Percentiles rank a stretch among this genome's conserved stretches.
phyloP scores from a whole-genome alignment of 805 yeast genomes.

The Blastobotrys robertii region DNA sequence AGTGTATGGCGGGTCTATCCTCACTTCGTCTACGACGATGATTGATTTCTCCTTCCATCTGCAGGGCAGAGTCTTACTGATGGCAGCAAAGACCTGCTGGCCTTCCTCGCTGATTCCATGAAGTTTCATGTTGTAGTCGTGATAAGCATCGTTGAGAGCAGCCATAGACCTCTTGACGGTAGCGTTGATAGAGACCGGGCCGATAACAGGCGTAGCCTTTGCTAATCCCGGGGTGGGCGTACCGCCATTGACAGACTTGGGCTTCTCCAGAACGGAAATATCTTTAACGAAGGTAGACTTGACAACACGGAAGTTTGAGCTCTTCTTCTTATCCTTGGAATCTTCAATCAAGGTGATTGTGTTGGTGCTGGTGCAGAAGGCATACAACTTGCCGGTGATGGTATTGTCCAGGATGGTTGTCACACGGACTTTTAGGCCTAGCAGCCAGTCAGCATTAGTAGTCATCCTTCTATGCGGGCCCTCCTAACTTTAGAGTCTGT shows the following conservation, averaged over 20 bases:
- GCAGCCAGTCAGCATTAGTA: conserved; percentile 6
- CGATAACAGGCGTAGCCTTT: conserved; percentile 27
- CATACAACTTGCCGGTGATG: conserved; percentile 53
- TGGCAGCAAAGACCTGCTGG: conserved; percentile 35
- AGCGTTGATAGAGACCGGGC: conserved; percentile 25
- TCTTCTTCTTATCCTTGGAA: conserved; percentile 14
- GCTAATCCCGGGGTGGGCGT: conserved; percentile 18
- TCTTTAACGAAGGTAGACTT: conserved; percentile 50
- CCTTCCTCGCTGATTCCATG: conserved; percentile 34
- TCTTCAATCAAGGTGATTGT: conserved; percentile 32
- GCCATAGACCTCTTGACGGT: conserved; percentile 21
- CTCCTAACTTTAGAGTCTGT: no score
- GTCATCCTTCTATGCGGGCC: neutral
- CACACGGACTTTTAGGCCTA: conserved; percentile 36
- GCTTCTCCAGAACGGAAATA: conserved; percentile 38
- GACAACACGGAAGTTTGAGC: conserved; percentile 38
- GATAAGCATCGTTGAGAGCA: conserved; percentile 21
- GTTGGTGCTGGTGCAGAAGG: conserved; percentile 42
- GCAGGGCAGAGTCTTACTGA: conserved; percentile 37
- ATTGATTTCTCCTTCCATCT: conserved; percentile 37
- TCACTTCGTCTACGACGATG: conserved; percentile 38
- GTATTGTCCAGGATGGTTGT: conserved; percentile 49
- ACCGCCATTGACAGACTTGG: conserved; percentile 15
- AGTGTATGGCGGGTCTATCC: conserved; percentile 36
- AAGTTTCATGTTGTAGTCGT: conserved; percentile 21